phyloP scores from a whole-genome alignment of 257 asterid genomes.

The Vinca minor region DNA sequence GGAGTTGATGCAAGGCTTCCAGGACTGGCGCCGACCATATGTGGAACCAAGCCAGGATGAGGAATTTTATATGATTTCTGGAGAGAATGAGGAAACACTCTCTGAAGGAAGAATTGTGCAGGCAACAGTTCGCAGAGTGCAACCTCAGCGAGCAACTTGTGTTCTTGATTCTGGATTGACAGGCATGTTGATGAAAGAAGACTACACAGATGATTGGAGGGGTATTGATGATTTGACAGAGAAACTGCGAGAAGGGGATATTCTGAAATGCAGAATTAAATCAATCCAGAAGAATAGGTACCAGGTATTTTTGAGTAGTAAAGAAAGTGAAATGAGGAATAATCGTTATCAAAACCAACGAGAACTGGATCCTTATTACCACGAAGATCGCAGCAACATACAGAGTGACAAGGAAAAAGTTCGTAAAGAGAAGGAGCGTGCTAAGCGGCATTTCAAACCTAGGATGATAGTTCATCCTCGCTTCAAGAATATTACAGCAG shows the following conservation, averaged over 20 bases:
- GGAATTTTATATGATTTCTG: constrained; percentile 81
- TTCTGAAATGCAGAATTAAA: constrained; percentile 68
- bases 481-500: constrained; percentile 77
- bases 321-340: constrained; percentile 70
- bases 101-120: constrained; percentile 88
- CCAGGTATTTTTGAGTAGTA: constrained; percentile 71
- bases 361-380: constrained; percentile 63
- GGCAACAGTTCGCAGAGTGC: constrained; percentile 85
- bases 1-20: constrained; percentile 91
- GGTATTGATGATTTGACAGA: constrained; percentile 64
- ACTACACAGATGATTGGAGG: constrained; percentile 56
- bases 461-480: constrained; percentile 94
- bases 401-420: constrained; percentile 53
- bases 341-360: constrained; percentile 40
- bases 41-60: constrained; percentile 79
- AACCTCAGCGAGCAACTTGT: constrained; percentile 63
- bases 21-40: constrained; percentile 72
- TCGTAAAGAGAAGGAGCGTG: constrained; percentile 76
- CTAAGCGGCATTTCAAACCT: constrained; percentile 79
- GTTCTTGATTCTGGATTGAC: constrained; percentile 85
- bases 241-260: constrained; percentile 73
- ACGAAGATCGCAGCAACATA: constrained; percentile 52
- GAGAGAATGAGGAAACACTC: constrained; percentile 77
- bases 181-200: constrained; percentile 78
- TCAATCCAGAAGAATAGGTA: constrained; percentile 75